phyloP scores from a whole-genome alignment of 108 stramenopile genomes.

The Hondaea fermentalgiana region DNA sequence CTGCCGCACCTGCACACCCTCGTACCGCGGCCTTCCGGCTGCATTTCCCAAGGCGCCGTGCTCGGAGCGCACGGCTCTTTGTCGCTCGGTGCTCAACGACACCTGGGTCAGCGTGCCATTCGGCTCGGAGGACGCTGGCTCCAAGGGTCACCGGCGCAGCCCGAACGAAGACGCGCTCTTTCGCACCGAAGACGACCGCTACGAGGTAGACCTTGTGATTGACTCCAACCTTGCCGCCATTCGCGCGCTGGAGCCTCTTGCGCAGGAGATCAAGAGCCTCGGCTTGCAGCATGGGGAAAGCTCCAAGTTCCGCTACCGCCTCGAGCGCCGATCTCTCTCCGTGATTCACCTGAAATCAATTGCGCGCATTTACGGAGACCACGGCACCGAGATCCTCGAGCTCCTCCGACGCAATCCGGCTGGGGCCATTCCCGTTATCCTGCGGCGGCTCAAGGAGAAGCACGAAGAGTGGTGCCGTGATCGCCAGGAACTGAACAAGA shows the following conservation, averaged over 20 bases:
- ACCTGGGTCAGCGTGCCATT: constrained; percentile 87
- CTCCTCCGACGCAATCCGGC: constrained; percentile 79
- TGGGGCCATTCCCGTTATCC: constrained; percentile 83
- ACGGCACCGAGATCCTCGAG: constrained; percentile 69
- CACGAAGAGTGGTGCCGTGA: constrained; percentile 82
- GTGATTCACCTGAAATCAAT: constrained; percentile 89
- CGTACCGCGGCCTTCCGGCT: constrained; percentile 87
- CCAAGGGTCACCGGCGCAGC: constrained; percentile 94
- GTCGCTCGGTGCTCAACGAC: constrained; percentile 82
- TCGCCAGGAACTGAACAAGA: constrained; percentile 65
- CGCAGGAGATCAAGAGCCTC: constrained; percentile 72
- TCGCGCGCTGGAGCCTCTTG: constrained; percentile 76
- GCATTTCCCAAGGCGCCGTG: constrained; percentile 84
- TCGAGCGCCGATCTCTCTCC: constrained; percentile 58
- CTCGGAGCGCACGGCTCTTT: constrained; percentile 68
- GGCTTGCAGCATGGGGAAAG: constrained; percentile 52
- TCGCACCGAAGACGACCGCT: constrained; percentile 93
- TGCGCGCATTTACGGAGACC: constrained; percentile 84
- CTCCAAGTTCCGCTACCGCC: constrained; percentile 68
- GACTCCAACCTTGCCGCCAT: constrained; percentile 79
- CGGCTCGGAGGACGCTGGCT: constrained; percentile 88
- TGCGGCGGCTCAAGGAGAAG: constrained; percentile 85
- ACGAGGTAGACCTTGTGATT: constrained; percentile 96
- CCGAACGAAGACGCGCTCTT: constrained; percentile 90
- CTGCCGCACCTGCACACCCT: constrained; percentile 43